phyloP scores from a whole-genome alignment of 2,329 filamentous ascomycete species.

The Talaromyces sp. region DNA sequence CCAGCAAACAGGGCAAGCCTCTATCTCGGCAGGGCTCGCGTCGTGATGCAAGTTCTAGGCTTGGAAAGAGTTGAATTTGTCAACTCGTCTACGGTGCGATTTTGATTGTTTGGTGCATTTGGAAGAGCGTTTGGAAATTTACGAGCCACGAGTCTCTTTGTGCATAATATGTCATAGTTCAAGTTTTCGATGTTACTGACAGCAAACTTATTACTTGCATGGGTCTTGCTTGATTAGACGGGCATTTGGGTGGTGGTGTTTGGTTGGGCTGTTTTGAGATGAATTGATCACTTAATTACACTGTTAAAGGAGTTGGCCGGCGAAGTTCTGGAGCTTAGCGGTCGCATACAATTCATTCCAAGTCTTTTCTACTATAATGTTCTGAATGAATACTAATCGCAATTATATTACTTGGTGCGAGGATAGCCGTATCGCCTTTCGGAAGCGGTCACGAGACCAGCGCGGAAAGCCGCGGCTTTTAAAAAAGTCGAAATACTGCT shows the following conservation, averaged over 20 bases:
- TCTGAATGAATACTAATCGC: neutral
- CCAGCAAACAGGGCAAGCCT: conserved; percentile 45
- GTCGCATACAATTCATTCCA: neutral
- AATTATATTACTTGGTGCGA: neutral
- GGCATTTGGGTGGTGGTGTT: neutral
- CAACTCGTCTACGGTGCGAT: conserved; percentile 7
- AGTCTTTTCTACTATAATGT: neutral
- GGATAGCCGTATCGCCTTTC: neutral
- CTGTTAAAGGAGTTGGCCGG: neutral
- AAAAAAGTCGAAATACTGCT: neutral
- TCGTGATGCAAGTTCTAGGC: conserved; percentile 41
- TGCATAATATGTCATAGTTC: neutral
- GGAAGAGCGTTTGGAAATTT: neutral
- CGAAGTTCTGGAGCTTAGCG: neutral
- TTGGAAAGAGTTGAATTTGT: neutral
- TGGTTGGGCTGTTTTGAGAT: neutral
- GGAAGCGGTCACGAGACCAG: conserved; percentile 2
- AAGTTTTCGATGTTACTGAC: neutral
- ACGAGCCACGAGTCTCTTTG: neutral
- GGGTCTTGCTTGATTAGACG: neutral
- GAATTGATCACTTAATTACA: neutral
- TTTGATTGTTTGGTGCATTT: neutral
- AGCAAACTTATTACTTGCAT: neutral
- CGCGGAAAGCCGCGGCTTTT: conserved; percentile 2
- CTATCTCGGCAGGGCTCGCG: conserved; percentile 46